phyloP scores from a whole-genome alignment of 2,329 filamentous ascomycete species.

The Trichoderma endophyticum region DNA sequence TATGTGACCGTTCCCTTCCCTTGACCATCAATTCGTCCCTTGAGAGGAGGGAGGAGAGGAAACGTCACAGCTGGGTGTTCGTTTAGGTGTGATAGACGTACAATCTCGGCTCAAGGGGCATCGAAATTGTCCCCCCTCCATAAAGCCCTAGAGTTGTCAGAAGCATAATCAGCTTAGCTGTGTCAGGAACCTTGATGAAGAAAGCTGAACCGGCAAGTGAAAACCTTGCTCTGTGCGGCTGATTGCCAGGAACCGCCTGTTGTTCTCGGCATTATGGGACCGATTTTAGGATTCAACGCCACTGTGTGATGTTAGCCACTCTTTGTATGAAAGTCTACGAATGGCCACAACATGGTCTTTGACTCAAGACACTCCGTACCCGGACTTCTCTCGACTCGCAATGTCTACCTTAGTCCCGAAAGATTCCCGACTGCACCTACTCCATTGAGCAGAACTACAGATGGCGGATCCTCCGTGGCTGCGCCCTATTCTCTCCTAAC shows the following conservation, averaged over 20 bases:
- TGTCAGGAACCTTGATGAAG: background rate
- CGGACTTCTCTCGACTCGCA: background rate
- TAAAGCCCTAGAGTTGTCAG: background rate
- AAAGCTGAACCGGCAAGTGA: background rate
- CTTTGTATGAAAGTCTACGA: background rate
- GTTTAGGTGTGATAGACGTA: background rate
- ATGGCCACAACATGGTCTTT: background rate
- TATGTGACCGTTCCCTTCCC: background rate
- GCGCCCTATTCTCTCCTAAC: background rate
- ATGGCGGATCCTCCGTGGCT: constrained; percentile 10
- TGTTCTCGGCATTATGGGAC: background rate
- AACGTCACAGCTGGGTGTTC: background rate
- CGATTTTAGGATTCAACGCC: background rate
- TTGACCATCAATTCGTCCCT: background rate
- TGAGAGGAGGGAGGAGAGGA: background rate
- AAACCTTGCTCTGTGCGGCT: constrained; percentile 9
- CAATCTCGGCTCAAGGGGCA: background rate
- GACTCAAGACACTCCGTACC: background rate
- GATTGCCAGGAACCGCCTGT: constrained; percentile 3
- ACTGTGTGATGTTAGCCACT: constrained; percentile 3
- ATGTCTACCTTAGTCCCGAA: background rate
- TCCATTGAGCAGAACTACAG: background rate
- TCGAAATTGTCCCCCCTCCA: background rate
- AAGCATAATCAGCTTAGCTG: background rate
- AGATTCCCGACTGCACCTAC: background rate